Evolutionary conservation across 1,139 yeast genomes (phyloP).

Genomic region (Candida gigantensis): DNA sequence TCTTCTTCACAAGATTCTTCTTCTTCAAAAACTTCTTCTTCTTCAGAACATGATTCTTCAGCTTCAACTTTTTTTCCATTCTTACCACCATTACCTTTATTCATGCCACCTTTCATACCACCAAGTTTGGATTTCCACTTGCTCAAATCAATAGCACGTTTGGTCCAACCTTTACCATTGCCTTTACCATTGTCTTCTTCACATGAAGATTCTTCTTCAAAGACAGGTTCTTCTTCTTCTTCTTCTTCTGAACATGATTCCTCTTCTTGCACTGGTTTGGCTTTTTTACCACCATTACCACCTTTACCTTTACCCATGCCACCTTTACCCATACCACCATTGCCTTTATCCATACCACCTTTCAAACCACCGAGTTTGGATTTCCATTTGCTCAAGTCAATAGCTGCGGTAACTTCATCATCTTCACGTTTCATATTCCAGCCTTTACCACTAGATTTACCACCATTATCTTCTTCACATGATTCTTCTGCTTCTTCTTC

Average conservation of each 20-base stretch:
- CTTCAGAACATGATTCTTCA: too few relatives aligned
- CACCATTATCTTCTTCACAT: background rate
- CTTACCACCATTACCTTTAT: background rate
- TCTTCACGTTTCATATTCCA: background rate
- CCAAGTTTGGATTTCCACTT: conserved; percentile 1
- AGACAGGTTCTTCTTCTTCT: too few relatives aligned
- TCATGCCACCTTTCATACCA: background rate
- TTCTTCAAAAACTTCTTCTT: too few relatives aligned
- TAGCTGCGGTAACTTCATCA: background rate
- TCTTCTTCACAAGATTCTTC: background rate
- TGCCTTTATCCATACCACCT: conserved; percentile 7
- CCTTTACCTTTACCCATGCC: conserved; percentile 3
- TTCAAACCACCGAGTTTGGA: conserved; percentile 5
- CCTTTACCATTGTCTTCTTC: background rate
- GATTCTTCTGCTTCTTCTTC: background rate
- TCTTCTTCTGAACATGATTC: background rate
- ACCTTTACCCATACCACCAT: conserved; percentile 3
- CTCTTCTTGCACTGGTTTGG: conserved; percentile 6
- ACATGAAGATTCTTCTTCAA: conserved; percentile 2
- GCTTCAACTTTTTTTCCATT: background rate
- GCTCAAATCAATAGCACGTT: background rate
- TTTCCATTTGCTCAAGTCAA: background rate
- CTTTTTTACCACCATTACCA: conserved; percentile 10
- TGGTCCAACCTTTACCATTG: conserved; percentile 7
- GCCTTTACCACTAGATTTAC: background rate